Base-by-base conservation (phyloP, 1,284 basidiomycete genomes). In the Melampsora larici-populina region DNA sequence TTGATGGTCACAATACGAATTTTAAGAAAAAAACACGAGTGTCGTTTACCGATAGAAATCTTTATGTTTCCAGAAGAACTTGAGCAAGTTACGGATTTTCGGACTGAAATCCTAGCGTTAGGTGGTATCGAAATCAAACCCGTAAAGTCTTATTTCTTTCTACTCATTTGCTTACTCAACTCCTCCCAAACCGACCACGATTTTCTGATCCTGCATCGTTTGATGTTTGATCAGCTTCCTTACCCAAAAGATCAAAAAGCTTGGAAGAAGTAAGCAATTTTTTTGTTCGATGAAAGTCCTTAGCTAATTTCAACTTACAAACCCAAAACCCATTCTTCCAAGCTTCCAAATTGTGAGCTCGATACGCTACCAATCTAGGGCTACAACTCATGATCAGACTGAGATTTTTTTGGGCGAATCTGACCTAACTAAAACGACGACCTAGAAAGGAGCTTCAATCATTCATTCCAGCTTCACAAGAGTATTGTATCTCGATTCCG, bases 11-110 rank as follows among this genome's bases (percentile, higher is more conserved):
- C 29, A n/a, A 24, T 60, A n/a, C 55, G 55, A 11, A 24, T 60
- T 24, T 60, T 60, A 17, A 24, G 55, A 60, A 60, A 29, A 60
- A 60, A 60, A 60, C 55, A 60, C 26, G 13, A 60, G 8, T 60
- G 55, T 17, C 55, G n/a, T 24, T 17, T 60, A n/a, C 55, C 55
- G n/a, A 29, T 60, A 15, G 55, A 60, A 15, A 60, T 60, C n/a
- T 60, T 60, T 29, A 60, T 60, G 55, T 60, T 60, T 29, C 55
- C 55, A 60, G 55, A 60, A 24, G 55, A 60, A 29, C n/a, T 60
- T 29, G 24, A 24, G 29, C 55, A 60, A 60, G 55, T 60, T 26
- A 11, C 55, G n/a, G 24, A 60, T 11, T 60, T 24, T 60, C 18
- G 15, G 7, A 29, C 55, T 29, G 55, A 60, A 29, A 24, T 60